Percentiles rank a stretch among this genome's conserved stretches.
These are phyloP conservation scores for Rhodotorula sp. DNA, from an alignment of 1,284 basidiomycete species.

Conservation along the genomic window DNA sequence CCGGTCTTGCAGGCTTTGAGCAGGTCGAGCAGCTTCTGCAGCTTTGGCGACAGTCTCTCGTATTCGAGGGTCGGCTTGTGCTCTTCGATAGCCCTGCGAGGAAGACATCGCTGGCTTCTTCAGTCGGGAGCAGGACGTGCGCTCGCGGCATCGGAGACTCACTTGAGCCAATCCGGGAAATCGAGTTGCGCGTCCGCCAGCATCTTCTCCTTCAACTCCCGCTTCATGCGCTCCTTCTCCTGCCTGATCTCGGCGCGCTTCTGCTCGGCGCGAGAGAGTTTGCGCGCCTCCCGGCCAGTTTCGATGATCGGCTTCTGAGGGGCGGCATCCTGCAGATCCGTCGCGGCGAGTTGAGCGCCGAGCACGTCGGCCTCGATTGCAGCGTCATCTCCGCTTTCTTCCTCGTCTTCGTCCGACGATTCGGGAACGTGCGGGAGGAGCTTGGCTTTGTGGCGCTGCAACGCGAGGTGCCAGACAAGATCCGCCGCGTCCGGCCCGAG, in stretches of 20 bases:
- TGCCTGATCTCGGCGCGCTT: neutral
- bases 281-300: neutral
- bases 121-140: fast-evolving
- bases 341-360: neutral
- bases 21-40: slow-evolving; percentile 14
- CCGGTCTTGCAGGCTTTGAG: slow-evolving; percentile 1
- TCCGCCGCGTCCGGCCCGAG: slow-evolving; percentile 21
- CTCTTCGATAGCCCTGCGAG: slow-evolving; percentile 5
- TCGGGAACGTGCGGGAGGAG: neutral
- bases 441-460: slow-evolving; percentile 2
- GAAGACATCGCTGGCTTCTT: too few relatives aligned
- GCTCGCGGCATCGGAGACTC: neutral
- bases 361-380: neutral
- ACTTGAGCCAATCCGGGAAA: slow-evolving; percentile 17
- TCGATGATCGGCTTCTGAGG: neutral
- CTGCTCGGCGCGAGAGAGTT: neutral
- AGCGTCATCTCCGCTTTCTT: neutral
- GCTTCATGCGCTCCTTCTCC: slow-evolving; percentile 2
- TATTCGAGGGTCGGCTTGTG: neutral
- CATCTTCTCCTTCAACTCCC: neutral
- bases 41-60: slow-evolving; percentile 16
- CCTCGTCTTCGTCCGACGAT: neutral
- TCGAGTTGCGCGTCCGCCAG: neutral
- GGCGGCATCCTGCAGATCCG: neutral
- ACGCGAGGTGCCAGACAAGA: slow-evolving; percentile 21